Evolutionary conservation across 768 basidiomycete genomes (phyloP).

Genomic region (Astraeus odoratus): DNA sequence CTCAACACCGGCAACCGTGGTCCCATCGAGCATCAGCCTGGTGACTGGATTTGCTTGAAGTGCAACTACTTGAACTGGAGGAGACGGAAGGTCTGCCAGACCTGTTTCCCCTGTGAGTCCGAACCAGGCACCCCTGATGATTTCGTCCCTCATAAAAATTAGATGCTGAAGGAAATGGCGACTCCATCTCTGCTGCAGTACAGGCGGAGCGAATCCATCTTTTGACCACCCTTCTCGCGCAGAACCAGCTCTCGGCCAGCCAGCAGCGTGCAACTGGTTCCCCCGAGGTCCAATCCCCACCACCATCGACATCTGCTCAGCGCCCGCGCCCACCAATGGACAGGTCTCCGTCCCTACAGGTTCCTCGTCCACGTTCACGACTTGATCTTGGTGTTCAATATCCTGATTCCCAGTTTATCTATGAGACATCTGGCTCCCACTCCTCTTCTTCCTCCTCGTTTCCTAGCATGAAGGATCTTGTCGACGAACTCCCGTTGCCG

Average conservation of each 20-base stretch:
- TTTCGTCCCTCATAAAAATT: conserved; percentile 7
- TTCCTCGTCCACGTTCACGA: conserved; percentile 45
- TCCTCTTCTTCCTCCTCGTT: conserved; percentile 36
- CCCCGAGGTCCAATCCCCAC: conserved; percentile 29
- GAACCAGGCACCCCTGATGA: conserved; percentile 5
- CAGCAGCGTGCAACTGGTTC: conserved; percentile 12
- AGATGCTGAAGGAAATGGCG: conserved; percentile 87
- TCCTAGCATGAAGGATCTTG: conserved; percentile 22
- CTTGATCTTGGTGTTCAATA: conserved; percentile 41
- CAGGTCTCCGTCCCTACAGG: conserved; percentile 27
- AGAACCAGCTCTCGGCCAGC: conserved; percentile 36
- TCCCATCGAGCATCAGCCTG: conserved; percentile 80
- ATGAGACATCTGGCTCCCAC: conserved; percentile 52
- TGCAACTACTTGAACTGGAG: conserved; percentile 89
- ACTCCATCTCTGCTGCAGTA: conserved; percentile 78
- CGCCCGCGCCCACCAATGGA: conserved; percentile 34
- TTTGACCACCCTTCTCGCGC: conserved; percentile 65
- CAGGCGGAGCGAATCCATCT: conserved; percentile 81
- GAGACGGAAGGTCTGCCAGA: conserved; percentile 83
- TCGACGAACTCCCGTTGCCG: conserved; percentile 16
- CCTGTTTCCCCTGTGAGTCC: conserved; percentile 72
- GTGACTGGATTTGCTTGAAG: conserved; percentile 77
- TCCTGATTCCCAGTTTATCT: conserved; percentile 48
- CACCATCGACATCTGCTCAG: conserved; percentile 42
- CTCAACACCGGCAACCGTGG: conserved; percentile 85